Conservation (phyloP, 106 monocot species). For the Dioscorea alata region DNA sequence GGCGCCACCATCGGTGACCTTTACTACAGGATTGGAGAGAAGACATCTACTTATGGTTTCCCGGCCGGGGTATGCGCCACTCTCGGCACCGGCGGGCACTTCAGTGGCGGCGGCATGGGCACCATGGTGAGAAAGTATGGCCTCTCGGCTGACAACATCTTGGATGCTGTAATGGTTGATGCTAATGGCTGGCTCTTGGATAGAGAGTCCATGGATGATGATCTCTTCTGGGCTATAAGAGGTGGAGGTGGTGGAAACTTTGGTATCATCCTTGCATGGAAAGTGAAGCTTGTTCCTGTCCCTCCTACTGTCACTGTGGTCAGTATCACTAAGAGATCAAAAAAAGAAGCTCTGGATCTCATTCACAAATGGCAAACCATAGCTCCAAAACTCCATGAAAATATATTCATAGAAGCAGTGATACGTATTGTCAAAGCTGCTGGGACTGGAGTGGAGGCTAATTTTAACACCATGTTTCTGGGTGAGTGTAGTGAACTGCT, state of each 20-base stretch:
- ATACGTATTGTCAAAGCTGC: not conserved
- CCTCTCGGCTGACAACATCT: not conserved
- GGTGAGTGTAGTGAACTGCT: conserved; percentile 23
- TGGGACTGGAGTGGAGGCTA: not conserved
- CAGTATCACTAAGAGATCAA: conserved; percentile 4
- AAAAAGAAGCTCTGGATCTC: conserved; percentile 13
- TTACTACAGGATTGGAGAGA: not conserved
- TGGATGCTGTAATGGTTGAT: conserved; percentile 2
- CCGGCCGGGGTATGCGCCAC: conserved; percentile 1
- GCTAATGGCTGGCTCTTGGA: conserved; percentile 6
- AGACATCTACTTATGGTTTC: not conserved
- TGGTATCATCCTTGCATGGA: conserved; percentile 40
- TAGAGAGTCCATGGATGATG: conserved; percentile 5
- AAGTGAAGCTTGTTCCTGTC: conserved; percentile 22
- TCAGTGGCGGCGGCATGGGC: conserved; percentile 5
- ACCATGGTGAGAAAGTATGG: conserved; percentile 3
- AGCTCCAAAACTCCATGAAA: conserved; percentile 17
- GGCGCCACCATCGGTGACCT: not conserved
- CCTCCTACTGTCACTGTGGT: conserved; percentile 31
- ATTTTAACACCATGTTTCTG: conserved; percentile 31
- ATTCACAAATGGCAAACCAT: conserved; percentile 36
- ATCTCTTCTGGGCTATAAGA: conserved; percentile 17
- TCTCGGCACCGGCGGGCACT: conserved; percentile 3
- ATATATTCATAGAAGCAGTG: conserved; percentile 22
- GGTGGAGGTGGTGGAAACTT: conserved; percentile 50